Base-by-base conservation (phyloP, 1,139 yeast species). In the Yamadazyma sp. region DNA sequence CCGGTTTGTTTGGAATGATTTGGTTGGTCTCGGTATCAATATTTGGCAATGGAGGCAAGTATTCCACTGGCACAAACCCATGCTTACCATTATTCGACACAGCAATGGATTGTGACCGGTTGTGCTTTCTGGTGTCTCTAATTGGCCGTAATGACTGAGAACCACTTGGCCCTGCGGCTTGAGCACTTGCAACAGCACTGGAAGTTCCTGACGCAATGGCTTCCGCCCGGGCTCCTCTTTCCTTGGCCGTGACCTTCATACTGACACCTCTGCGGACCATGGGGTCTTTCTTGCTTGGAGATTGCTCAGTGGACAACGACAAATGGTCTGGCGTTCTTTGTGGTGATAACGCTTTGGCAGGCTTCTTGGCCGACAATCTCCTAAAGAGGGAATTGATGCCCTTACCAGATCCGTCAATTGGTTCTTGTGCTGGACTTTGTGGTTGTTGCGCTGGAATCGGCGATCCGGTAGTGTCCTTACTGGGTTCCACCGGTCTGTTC, bases 181-280 rank as follows among this genome's bases (percentile, higher is more conserved):
- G 21, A 18, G 25, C 16, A 6, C 22, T 15, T 25, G 35, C 24
- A 10, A 17, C 26, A n/a, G 35, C 15, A 16, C 12, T 17, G 24
- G 25, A 15, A 5, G 37, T 29, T 13, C 14, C 37, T 30, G 35
- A 10, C 6, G 15, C 15, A 1, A 15, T 10, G 11, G 35, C 18
- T 17, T 38, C 41, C 17, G 29, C 43, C 2, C 71, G 61, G 14
- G 51, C 47, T 8, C 65, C 62, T 45, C 57, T 70, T 49, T 78
- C 83, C 50, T 73, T 76, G n/a, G 80, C 76, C 1, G 83, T 78
- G 12, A 78, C 75, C 56, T 76, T 78, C 77, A 78, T 71, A 56
- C 80, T 73, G 11, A 78, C 81, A 48, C 81, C 82, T 54, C 83
- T 76, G 50, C 81, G 80, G 36, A 77, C 76, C 66, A 73, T 57